These are phyloP conservation scores for Solanum neorickii DNA, from an alignment of 257 asterid genomes.

Conservation along the genomic window DNA sequence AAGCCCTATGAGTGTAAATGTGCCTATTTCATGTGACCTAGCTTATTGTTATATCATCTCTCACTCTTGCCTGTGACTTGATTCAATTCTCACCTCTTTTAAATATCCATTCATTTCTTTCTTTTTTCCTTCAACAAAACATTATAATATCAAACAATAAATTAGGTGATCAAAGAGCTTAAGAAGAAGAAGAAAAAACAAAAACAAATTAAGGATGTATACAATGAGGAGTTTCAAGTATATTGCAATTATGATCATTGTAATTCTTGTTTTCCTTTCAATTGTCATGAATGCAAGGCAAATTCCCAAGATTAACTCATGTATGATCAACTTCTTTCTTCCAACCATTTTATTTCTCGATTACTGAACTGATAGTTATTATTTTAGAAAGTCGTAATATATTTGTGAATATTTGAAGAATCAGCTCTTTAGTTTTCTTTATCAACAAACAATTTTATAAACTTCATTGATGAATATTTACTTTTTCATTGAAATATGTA, in stretches of 20 bases:
- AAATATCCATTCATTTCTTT: slow-evolving; percentile 7
- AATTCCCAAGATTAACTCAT: slow-evolving; percentile 22
- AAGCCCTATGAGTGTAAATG: slow-evolving; percentile 13
- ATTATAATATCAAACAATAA: background rate
- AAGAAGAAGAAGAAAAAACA: background rate
- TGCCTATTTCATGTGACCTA: slow-evolving; percentile 48
- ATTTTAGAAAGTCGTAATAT: background rate
- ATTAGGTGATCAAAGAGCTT: background rate
- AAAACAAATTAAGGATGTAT: background rate
- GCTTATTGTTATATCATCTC: slow-evolving; percentile 16
- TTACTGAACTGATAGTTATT: too few species aligned
- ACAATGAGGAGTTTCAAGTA: slow-evolving; percentile 19
- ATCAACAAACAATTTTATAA: background rate
- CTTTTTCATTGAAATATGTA: too few species aligned
- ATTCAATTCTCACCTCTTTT: slow-evolving; percentile 33
- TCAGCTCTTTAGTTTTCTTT: background rate
- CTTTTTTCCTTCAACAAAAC: background rate
- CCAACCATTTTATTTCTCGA: background rate
- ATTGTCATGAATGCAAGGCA: slow-evolving; percentile 33
- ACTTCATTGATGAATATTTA: background rate
- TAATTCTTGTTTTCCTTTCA: slow-evolving; percentile 27
- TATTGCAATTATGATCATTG: slow-evolving; percentile 11
- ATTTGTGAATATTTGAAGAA: too few species aligned
- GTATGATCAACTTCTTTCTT: slow-evolving; percentile 12
- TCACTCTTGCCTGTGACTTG: slow-evolving; percentile 51